A percentile compares a stretch with the other conserved stretches of the same genome.
Evolutionary conservation across 225 moss, liverwort and hornwort species (phyloP).

Genomic region (Rhytidiadelphus loreus): DNA sequence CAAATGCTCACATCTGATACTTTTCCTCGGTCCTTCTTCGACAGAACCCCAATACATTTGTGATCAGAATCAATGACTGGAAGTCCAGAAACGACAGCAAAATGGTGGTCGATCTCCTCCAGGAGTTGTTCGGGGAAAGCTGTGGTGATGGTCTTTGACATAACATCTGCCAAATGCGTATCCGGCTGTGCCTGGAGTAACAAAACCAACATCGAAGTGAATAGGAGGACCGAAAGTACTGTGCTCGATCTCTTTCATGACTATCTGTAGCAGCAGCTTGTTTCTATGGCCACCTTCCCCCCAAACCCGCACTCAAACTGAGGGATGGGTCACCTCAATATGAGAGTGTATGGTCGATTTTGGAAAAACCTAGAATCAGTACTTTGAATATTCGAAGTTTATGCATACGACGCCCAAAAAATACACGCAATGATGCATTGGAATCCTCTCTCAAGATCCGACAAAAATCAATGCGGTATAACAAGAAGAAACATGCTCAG

Average conservation of each 20-base stretch:
- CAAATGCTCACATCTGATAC: slow-evolving; percentile 33
- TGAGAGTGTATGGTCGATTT: neutral
- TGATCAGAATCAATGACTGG: slow-evolving; percentile 66
- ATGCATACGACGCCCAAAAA: neutral
- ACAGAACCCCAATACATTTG: slow-evolving; percentile 75
- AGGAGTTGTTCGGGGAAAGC: slow-evolving; percentile 59
- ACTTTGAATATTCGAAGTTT: neutral
- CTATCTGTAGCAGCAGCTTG: neutral
- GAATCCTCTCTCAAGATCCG: neutral
- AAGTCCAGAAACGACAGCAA: slow-evolving; percentile 59
- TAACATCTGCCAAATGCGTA: slow-evolving; percentile 76
- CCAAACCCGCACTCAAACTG: neutral
- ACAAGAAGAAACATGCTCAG: neutral
- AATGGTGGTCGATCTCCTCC: slow-evolving; percentile 59
- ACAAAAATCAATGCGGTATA: neutral
- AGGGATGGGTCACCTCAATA: neutral
- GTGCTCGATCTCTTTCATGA: neutral
- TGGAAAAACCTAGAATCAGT: neutral
- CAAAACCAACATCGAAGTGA: slow-evolving; percentile 11
- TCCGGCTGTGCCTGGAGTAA: slow-evolving; percentile 75
- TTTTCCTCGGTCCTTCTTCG: slow-evolving; percentile 70
- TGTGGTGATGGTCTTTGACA: slow-evolving; percentile 81
- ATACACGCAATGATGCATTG: neutral
- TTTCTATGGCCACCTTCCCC: neutral
- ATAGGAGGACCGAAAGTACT: neutral